phyloP scores from a whole-genome alignment of 2,329 filamentous ascomycete genomes.

The Hysterium pulicare region DNA sequence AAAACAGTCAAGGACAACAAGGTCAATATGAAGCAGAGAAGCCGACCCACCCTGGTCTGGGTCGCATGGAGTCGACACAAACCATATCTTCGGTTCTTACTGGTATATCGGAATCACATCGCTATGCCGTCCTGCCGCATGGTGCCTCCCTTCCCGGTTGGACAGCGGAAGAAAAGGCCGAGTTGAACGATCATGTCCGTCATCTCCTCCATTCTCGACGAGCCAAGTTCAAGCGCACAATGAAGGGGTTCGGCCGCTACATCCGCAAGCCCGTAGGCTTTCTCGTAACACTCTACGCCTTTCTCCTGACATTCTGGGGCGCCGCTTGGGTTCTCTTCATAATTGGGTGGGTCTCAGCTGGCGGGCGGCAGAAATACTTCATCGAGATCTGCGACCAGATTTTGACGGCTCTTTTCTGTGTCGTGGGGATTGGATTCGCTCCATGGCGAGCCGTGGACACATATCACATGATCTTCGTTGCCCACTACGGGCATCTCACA shows the following conservation, averaged over 20 bases:
- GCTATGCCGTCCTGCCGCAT: conserved; percentile 72
- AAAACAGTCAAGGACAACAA: background rate
- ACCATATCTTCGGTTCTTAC: conserved; percentile 20
- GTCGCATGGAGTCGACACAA: conserved; percentile 17
- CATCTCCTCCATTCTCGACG: conserved; percentile 76
- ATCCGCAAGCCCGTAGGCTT: conserved; percentile 68
- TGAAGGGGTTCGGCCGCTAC: conserved; percentile 75
- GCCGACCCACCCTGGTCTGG: conserved; percentile 8
- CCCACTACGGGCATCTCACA: conserved; percentile 61
- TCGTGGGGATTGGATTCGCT: conserved; percentile 56
- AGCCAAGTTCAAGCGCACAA: conserved; percentile 67
- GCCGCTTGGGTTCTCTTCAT: conserved; percentile 78
- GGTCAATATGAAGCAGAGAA: conserved; percentile 18
- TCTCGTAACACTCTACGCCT: conserved; percentile 73
- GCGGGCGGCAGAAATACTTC: conserved; percentile 59
- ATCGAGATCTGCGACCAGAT: conserved; percentile 51
- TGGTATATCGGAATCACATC: conserved; percentile 42
- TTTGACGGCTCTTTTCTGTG: conserved; percentile 57
- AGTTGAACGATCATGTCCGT: conserved; percentile 74
- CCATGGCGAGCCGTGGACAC: conserved; percentile 73
- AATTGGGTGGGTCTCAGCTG: conserved; percentile 79
- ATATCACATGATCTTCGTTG: conserved; percentile 77
- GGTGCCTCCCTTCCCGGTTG: conserved; percentile 67
- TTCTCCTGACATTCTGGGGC: conserved; percentile 73
- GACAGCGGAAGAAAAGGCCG: conserved; percentile 64